Evolutionary conservation across 768 basidiomycete genomes (phyloP), one percentile per base, ranked within the genome.

Genomic region (Antrodiella citrinella): DNA sequence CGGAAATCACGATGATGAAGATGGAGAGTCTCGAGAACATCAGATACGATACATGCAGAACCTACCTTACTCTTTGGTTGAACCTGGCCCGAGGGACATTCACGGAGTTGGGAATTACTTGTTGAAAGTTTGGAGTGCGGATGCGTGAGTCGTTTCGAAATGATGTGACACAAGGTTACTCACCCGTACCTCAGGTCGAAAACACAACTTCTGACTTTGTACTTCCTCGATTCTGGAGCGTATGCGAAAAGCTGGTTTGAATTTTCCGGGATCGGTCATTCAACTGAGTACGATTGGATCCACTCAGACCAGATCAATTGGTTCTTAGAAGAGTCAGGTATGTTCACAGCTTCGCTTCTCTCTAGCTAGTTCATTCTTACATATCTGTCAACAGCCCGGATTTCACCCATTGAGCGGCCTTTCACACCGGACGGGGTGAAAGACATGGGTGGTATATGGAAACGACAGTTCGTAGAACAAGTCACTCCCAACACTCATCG

Each of bases 71-170:
- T 92, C 84, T 47, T 67, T 97, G 3, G 82, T 90, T 4, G 74
- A 89, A 57, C 64, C 73, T 4, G 95, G 95, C 1, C 93, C 94
- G 2, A 77, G 78, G 55, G 82, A 84, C 59, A 75, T 97, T 0
- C 89, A 90, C 57, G 95, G 95, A 0, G 84, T 86, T 2, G 92
- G 94, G 4, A 98, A 98, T 62, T 97, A 96, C 61, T 71, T 93
- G 19, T 68, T 94, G 54, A 89, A 91, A 64, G 82, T 95, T 10
- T 73, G 65, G 63, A 94, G 92, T 53, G 78, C 84, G 11, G 93
- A 96, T 69, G 65, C 85, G 86, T 92, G 55, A 70, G 87, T 79
- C 22, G 2, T 25, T 24, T 12, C 52, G 0, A 23, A 38, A 18
- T 10, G 10, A 38, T 38, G 18, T 38, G 35, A 18, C 35, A 18